These are phyloP conservation scores for Vanderwaltozyma verrucispora DNA, from an alignment of 805 yeast genomes.

Conservation along the genomic window DNA sequence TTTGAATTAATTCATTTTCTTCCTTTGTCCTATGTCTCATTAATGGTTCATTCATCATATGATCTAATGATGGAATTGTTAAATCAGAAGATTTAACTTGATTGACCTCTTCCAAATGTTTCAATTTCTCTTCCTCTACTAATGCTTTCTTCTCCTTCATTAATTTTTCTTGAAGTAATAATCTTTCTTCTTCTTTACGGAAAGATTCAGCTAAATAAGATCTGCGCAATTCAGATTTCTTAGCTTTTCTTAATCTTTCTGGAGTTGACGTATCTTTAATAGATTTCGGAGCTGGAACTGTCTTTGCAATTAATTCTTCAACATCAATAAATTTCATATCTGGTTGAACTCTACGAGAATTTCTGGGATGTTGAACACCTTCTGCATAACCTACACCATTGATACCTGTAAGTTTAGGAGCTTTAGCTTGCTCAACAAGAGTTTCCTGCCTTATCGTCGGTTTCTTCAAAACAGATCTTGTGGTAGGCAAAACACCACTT, in stretches of 20 bases:
- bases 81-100: constrained; percentile 31
- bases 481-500: constrained; percentile 74
- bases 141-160: constrained; percentile 29
- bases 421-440: constrained; percentile 31
- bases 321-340: constrained; percentile 48
- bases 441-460: constrained; percentile 42
- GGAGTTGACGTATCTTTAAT: constrained; percentile 4
- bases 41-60: constrained; percentile 54
- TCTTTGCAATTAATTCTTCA: constrained; percentile 43
- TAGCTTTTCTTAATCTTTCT: constrained; percentile 20
- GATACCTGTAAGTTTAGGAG: constrained; percentile 36
- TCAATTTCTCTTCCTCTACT: constrained; percentile 30
- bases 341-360: constrained; percentile 46
- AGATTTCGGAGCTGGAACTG: constrained; percentile 37
- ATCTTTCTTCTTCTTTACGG: constrained; percentile 40
- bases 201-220: constrained; percentile 57
- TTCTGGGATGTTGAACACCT: constrained; percentile 57
- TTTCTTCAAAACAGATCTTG: constrained; percentile 64
- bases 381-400: constrained; percentile 54
- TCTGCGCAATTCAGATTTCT: constrained; percentile 56
- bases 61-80: constrained; percentile 74
- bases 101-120: constrained; percentile 20
- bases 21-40: constrained; percentile 64
- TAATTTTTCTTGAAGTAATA: constrained; percentile 26
- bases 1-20: constrained; percentile 45